Evolutionary conservation across 805 yeast species (phyloP).

Genomic region (Lachancea lanzarotensis): DNA sequence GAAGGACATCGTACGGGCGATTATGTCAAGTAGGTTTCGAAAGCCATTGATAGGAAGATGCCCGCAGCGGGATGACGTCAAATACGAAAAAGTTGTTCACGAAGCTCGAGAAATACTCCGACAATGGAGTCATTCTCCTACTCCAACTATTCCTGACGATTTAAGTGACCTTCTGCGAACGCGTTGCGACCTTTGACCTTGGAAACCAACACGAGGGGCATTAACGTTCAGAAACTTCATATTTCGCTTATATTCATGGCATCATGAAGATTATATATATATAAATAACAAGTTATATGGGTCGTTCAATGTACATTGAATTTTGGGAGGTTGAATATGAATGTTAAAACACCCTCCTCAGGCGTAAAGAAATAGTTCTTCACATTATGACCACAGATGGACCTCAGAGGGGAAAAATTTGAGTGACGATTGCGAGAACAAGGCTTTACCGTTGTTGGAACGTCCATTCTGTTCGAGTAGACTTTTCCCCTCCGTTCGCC

Average conservation of each 20-base stretch:
- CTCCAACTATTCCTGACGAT: constrained; percentile 36
- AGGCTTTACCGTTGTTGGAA: no score
- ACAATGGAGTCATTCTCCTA: constrained; percentile 27
- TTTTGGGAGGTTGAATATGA: neutral
- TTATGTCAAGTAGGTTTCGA: neutral
- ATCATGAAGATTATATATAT: constrained; percentile 10
- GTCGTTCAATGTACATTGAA: constrained; percentile 3
- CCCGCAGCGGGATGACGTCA: neutral
- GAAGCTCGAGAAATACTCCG: constrained; percentile 15
- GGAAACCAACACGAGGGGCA: neutral
- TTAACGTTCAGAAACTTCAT: neutral
- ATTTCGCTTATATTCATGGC: constrained; percentile 1
- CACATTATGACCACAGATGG: neutral
- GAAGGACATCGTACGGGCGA: neutral
- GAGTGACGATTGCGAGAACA: no score
- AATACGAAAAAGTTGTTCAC: constrained; percentile 4
- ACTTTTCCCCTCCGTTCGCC: neutral
- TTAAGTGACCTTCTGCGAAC: constrained; percentile 14
- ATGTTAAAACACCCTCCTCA: neutral
- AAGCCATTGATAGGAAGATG: neutral
- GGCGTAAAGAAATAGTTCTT: neutral
- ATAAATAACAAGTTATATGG: constrained; percentile 9
- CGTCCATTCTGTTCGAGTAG: no score
- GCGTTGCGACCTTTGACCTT: constrained; percentile 10
- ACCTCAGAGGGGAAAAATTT: neutral